These are phyloP conservation scores for Colletotrichum sansevieriae DNA, from an alignment of 2,329 filamentous ascomycete genomes.

Conservation along the genomic window DNA sequence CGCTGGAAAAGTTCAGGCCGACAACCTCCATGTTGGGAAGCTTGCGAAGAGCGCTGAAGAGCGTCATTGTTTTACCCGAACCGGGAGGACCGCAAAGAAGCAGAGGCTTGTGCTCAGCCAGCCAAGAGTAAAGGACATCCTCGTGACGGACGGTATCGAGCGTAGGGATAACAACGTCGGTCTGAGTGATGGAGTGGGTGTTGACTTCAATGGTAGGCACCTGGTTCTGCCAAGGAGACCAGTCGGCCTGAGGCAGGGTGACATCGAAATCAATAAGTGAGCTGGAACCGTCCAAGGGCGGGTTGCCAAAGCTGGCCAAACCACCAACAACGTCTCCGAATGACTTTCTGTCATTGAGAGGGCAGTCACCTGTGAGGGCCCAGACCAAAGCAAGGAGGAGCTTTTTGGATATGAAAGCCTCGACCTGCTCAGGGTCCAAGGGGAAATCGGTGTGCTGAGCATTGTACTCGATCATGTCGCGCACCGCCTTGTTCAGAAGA, in stretches of 20 bases:
- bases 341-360: conserved; percentile 84
- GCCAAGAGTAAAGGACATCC: conserved; percentile 99
- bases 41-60: conserved; percentile 97
- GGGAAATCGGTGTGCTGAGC: conserved; percentile 94
- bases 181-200: conserved; percentile 97
- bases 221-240: conserved; percentile 93
- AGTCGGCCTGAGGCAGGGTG: conserved; percentile 86
- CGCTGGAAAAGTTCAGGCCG: conserved; percentile 98
- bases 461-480: conserved; percentile 96
- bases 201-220: conserved; percentile 97
- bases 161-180: conserved; percentile 98
- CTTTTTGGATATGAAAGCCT: conserved; percentile 93
- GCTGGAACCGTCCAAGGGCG: conserved; percentile 80
- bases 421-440: conserved; percentile 88
- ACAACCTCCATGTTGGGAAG: conserved; percentile 99
- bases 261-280: conserved; percentile 98
- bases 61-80: conserved; percentile 99
- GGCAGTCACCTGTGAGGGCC: conserved; percentile 96
- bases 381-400: conserved; percentile 92
- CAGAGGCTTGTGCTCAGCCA: conserved; percentile 97
- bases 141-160: conserved; percentile 97
- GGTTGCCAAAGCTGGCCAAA: conserved; percentile 87
- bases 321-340: conserved; percentile 89
- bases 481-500: conserved; percentile 91
- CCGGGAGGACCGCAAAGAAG: conserved; percentile 96